Base-by-base conservation (phyloP, 805 yeast genomes). In the Kodamaea kakaduensis region DNA sequence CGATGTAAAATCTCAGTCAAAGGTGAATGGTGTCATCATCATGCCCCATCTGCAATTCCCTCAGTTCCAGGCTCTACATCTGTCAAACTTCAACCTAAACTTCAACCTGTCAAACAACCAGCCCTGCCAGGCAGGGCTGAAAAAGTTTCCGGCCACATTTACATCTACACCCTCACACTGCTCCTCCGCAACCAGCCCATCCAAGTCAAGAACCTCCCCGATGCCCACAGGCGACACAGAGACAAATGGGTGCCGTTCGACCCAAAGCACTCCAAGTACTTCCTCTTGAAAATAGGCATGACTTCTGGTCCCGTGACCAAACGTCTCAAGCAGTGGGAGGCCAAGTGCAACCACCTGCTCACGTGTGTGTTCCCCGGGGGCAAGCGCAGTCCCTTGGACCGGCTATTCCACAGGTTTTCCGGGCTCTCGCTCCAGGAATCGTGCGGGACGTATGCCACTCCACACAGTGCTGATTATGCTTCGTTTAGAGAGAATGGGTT, bases 231-330 rank as follows among this genome's bases (percentile, higher is more conserved):
- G 21, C 41, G 31, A 21, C 39, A 55, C 26, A 39, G 36, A 18
- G 51, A 55, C 22, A 44, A 57, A 25, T 60, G 69, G 57, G 42
- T 48, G 2, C 45, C 47, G 7, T 66, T 69, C 43, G 49, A 67
- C 24, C 56, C 73, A 2, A 58, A 56, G 14, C 54, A 58, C 22
- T 57, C 63, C 20, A 46, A 52, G n/a, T 55, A 59, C 29, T 58
- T 70, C 3, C 51, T 76, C 10, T 52, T 76, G 12, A 76, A 76
- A 43, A 65, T 76, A 1, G 82, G 82, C 1, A 73, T 59, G 61
- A 76, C 82, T 2, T 65, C 75, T 0, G 69, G 65, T 34, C 52
- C 61, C 0, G 76, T 75, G 1, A 43, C 43, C 2, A 43, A 44
- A 5, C 51, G 82, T 27, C 46, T 76, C 13, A 48, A 48, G 25